Base-by-base conservation (phyloP, 2,329 filamentous ascomycete species). In the Biscogniauxia marginata region DNA sequence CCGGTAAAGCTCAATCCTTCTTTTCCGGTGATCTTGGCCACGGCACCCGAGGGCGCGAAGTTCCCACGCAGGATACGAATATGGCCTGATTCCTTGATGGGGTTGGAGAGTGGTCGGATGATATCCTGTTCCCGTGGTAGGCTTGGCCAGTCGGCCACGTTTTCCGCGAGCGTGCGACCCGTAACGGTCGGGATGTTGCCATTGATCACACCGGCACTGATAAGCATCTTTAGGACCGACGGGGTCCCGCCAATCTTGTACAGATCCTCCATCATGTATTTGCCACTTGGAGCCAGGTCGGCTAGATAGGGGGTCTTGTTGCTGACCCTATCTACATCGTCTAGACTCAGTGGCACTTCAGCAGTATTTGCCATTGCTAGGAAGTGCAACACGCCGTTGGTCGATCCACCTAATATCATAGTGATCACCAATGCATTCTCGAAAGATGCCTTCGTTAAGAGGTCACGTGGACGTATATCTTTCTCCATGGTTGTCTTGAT, bases 21-120 rank as follows among this genome's bases (percentile, higher is more conserved):
- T 72, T 97, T 97, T 34, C 93, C 93, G 0, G 93, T 97, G 73
- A 98, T 97, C 75, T 98, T 98, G 58, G 92, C 93, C 1, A 98
- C 93, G 1, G 93, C 90, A 30, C 93, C 93, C 9, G 86, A 89
- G 1, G 93, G 93, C 2, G 93, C 91, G 25, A 97, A 82, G 71
- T 96, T 96, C 19, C 93, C 93, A 57, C 84, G 84, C 3, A 98
- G 82, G 58, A 98, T 90, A 73, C 93, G 91, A 58, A 98, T 83
- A 72, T 98, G 93, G 46, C 93, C 93, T 0, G 87, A 91, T 1
- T 80, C 63, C 73, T 97, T 97, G 79, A 96, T 93, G 51, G 82
- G 82, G 66, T 84, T 63, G 11, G 82, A 79, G 7, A 97, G 78
- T 0, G 89, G 86, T 5, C 89, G 85, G 72, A 98, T 96, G 70